phyloP scores from a whole-genome alignment of 371 early-diverging fungal genomes.

The Conidiobolus incongruus region DNA sequence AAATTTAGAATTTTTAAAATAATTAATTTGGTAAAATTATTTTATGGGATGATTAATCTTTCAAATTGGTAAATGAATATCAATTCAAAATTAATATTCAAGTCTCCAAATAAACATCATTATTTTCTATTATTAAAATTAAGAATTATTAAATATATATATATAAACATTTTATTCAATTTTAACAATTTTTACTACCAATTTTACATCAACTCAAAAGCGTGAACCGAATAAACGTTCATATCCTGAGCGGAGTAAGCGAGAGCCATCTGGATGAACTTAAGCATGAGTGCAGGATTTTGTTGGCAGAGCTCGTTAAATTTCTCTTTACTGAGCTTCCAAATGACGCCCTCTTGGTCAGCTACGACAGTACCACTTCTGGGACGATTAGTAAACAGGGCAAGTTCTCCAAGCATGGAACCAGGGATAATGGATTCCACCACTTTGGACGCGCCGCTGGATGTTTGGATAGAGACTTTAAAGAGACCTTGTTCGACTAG shows the following conservation, averaged over 20 bases:
- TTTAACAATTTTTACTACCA: too few species aligned
- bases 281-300: neutral
- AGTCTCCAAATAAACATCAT: too few species aligned
- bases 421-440: constrained; percentile 56
- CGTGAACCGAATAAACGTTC: neutral
- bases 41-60: too few species aligned
- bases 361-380: neutral
- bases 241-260: constrained; percentile 2
- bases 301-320: neutral
- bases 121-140: too few species aligned
- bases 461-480: constrained; percentile 18
- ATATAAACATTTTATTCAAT: too few species aligned
- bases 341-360: neutral
- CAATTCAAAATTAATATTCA: too few species aligned
- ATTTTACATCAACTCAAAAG: neutral
- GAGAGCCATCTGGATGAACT: neutral
- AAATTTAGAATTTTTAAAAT: too few species aligned
- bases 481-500: constrained; percentile 59
- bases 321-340: neutral
- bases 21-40: too few species aligned
- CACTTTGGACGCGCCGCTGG: constrained; percentile 3
- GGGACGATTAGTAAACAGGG: constrained; percentile 23
- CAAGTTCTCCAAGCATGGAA: constrained; percentile 53
- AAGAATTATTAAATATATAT: too few species aligned
- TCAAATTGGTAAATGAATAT: too few species aligned